phyloP scores from a whole-genome alignment of 2,329 filamentous ascomycete genomes.

The Ustulina deusta region DNA sequence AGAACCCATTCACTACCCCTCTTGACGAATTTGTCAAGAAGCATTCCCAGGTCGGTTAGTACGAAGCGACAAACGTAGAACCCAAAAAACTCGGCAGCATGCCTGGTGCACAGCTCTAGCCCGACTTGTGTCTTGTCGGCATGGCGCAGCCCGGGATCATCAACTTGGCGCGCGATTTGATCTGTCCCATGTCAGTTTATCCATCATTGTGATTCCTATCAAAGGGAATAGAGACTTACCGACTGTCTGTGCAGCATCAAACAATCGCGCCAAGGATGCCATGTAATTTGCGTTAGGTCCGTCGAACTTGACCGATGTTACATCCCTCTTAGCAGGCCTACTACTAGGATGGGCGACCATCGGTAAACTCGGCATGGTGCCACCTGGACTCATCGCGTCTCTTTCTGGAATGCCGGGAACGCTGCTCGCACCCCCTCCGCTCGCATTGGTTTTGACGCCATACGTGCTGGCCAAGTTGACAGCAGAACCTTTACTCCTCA shows the following conservation, averaged over 20 bases:
- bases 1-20: conserved; percentile 93
- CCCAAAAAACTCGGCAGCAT: conserved; percentile 96
- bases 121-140: conserved; percentile 95
- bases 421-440: conserved; percentile 48
- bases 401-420: conserved; percentile 51
- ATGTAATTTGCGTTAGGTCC: conserved; percentile 93
- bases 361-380: conserved; percentile 79
- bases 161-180: conserved; percentile 95
- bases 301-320: conserved; percentile 75
- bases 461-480: conserved; percentile 68
- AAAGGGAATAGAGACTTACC: conserved; percentile 68
- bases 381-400: conserved; percentile 67
- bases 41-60: conserved; percentile 81
- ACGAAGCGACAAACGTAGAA: conserved; percentile 97
- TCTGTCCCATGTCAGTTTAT: conserved; percentile 66
- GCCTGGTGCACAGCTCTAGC: conserved; percentile 89
- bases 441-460: conserved; percentile 57
- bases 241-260: conserved; percentile 91
- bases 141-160: conserved; percentile 91
- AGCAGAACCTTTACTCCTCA: conserved; percentile 89
- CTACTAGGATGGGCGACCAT: conserved; percentile 77
- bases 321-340: conserved; percentile 77
- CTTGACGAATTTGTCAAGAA: conserved; percentile 98
- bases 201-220: neutral
- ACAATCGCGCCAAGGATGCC: conserved; percentile 87